A percentile compares a stretch with the other conserved stretches of the same genome.
phyloP scores from a whole-genome alignment of 2,329 filamentous ascomycete genomes.

The Lasiodiplodia citricola region DNA sequence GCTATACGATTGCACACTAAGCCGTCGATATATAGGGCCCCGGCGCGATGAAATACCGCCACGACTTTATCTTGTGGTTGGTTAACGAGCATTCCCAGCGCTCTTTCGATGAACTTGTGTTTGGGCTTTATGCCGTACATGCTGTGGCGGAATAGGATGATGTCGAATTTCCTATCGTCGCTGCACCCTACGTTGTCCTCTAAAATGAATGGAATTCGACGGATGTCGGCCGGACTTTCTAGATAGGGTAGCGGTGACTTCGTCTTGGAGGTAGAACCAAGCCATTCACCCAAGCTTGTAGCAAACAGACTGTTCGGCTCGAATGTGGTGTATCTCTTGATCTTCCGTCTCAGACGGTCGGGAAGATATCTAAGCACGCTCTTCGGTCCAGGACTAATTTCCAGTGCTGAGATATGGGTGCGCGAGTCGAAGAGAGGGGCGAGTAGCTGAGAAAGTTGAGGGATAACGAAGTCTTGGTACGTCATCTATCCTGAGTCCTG shows the following conservation, averaged over 20 bases:
- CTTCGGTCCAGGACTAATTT: slow-evolving; percentile 64
- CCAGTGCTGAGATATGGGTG: slow-evolving; percentile 57
- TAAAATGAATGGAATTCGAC: slow-evolving; percentile 47
- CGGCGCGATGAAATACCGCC: slow-evolving; percentile 62
- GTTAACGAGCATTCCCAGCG: slow-evolving; percentile 55
- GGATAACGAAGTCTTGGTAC: slow-evolving; percentile 60
- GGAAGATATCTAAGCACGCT: slow-evolving; percentile 61
- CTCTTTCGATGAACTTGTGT: slow-evolving; percentile 50
- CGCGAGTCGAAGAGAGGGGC: slow-evolving; percentile 49
- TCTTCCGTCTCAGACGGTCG: slow-evolving; percentile 44
- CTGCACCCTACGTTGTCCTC: slow-evolving; percentile 34
- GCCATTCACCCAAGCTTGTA: slow-evolving; percentile 49
- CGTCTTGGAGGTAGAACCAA: slow-evolving; percentile 39
- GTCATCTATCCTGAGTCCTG: slow-evolving; percentile 42
- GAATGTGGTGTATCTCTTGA: slow-evolving; percentile 60
- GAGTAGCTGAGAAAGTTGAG: slow-evolving; percentile 54
- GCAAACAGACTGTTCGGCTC: slow-evolving; percentile 60
- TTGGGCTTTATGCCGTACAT: slow-evolving; percentile 65
- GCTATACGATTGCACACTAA: slow-evolving; percentile 56
- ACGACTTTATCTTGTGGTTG: slow-evolving; percentile 51
- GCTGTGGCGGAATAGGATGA: slow-evolving; percentile 68
- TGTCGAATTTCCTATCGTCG: slow-evolving; percentile 53
- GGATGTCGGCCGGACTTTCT: slow-evolving; percentile 46
- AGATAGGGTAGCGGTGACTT: slow-evolving; percentile 51
- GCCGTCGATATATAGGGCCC: slow-evolving; percentile 50